Base-by-base conservation (phyloP, 2,329 filamentous ascomycete species). In the Aspergillus fijiensis region DNA sequence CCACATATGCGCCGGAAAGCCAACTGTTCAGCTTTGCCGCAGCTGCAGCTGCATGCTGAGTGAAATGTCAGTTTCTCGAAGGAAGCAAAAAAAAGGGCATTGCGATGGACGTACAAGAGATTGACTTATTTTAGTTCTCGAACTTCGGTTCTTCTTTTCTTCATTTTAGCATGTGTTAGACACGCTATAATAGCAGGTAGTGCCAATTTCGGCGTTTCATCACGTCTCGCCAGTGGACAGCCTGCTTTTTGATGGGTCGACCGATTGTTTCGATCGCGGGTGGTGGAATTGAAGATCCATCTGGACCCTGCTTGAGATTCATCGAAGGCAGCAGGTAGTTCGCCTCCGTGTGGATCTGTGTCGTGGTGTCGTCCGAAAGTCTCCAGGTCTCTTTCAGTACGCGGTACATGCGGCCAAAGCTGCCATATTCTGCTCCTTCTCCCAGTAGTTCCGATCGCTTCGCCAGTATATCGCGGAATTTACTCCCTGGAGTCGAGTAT, bases 151-250 rank as follows among this genome's bases (percentile, higher is more conserved):
- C 6, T 7, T 33, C 31, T 33, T 4, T 33, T 33, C 31, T 21
- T 5, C 12, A n/a, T 21, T 21, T 5, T 12, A 19, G 47, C 33
- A 35, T 27, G 53, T 57, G 49, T 60, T 49, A 53, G 49, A 52
- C 35, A 47, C 12, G n/a, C n/a, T 80, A 96, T 78, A 97, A 92
- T 76, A 97, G 85, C 76, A 97, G 82, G 80, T 92, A 94, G 75
- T 95, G 90, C 92, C 91, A 96, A 68, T 87, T 87, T 80, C 92
- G 95, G 80, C 88, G 86, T 78, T 85, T 86, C 92, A 97, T 96
- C 74, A 94, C 87, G 79, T 96, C 91, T 80, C 94, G 85, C 93
- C 93, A 98, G 86, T 93, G 92, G 78, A 96, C 86, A 80, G 89
- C 88, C 73, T 86, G 87, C 69, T 59, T 65, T 56, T 70, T 72